Evolutionary conservation across 2,329 filamentous ascomycete genomes (phyloP).

Genomic region (Colletotrichum sp.): DNA sequence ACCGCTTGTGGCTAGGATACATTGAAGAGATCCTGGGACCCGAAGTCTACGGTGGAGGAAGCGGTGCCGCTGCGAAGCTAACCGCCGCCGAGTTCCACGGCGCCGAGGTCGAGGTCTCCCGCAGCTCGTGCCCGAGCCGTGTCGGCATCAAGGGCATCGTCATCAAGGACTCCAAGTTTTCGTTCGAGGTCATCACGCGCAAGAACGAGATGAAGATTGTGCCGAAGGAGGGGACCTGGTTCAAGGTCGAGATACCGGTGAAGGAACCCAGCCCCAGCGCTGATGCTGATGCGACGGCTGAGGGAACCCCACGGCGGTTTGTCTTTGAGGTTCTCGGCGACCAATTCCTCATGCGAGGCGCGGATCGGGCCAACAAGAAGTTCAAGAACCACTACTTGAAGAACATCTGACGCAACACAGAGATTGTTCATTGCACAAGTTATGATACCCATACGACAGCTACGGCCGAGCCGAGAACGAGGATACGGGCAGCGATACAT

Average conservation of each 20-base stretch:
- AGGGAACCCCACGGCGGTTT: constrained; percentile 47
- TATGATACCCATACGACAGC: neutral
- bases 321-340: constrained; percentile 87
- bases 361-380: constrained; percentile 88
- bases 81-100: constrained; percentile 91
- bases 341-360: constrained; percentile 82
- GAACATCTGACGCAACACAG: constrained; percentile 64
- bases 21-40: constrained; percentile 79
- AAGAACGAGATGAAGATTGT: constrained; percentile 75
- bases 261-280: constrained; percentile 21
- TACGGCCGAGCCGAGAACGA: neutral
- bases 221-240: constrained; percentile 90
- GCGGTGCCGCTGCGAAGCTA: constrained; percentile 73
- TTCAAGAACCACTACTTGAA: constrained; percentile 85
- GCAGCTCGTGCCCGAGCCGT: constrained; percentile 79
- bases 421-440: accelerated
- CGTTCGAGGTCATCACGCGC: constrained; percentile 82
- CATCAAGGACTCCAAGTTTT: constrained; percentile 84
- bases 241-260: constrained; percentile 73
- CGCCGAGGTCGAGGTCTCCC: constrained; percentile 79
- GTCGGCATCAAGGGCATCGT: constrained; percentile 89
- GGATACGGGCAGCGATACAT: neutral
- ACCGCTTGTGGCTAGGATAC: constrained; percentile 83
- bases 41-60: constrained; percentile 60
- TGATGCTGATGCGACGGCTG: neutral